A percentile compares a stretch with the other conserved stretches of the same genome.
These are phyloP conservation scores for Leptographium wingfieldii DNA, from an alignment of 2,329 filamentous ascomycete genomes.

Conservation along the genomic window DNA sequence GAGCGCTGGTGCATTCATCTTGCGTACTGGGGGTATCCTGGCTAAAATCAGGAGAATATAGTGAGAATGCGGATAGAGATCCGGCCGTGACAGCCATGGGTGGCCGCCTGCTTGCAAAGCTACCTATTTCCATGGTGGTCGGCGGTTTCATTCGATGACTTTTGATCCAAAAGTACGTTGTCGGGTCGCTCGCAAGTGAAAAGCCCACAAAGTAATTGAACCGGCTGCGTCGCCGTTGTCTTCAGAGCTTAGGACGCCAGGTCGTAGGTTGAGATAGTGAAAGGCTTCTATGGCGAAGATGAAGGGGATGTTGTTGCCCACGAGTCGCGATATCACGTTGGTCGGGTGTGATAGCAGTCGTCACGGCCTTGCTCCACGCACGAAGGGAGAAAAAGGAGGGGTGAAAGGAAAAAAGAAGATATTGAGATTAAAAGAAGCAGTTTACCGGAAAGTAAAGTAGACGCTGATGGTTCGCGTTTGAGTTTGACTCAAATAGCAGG, in stretches of 20 bases:
- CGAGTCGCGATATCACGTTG: not conserved
- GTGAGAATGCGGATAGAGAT: constrained; percentile 5
- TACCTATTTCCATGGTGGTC: constrained; percentile 3
- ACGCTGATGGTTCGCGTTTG: not conserved
- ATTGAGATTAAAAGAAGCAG: not conserved
- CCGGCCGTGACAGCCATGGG: constrained; percentile 4
- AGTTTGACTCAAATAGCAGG: not conserved
- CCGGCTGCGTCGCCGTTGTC: not conserved
- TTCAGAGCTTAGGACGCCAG: not conserved
- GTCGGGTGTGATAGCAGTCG: not conserved
- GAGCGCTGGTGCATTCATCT: not conserved
- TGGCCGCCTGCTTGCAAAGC: constrained; percentile 4
- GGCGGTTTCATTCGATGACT: not conserved
- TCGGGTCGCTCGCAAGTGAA: not conserved
- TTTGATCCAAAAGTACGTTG: not conserved
- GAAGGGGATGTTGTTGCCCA: not conserved
- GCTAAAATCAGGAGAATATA: constrained; percentile 5
- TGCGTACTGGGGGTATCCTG: constrained; percentile 12
- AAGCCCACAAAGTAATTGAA: not conserved
- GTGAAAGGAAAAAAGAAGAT: not conserved
- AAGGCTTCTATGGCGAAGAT: too few species aligned
- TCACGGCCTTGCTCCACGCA: too few species aligned
- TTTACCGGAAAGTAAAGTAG: not conserved
- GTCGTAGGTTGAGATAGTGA: not conserved
- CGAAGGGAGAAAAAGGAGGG: too few species aligned